Percentiles rank a stretch among this genome's conserved stretches.
These are phyloP conservation scores for Crassisporium funariophilum DNA, from an alignment of 768 basidiomycete genomes.

Conservation along the genomic window DNA sequence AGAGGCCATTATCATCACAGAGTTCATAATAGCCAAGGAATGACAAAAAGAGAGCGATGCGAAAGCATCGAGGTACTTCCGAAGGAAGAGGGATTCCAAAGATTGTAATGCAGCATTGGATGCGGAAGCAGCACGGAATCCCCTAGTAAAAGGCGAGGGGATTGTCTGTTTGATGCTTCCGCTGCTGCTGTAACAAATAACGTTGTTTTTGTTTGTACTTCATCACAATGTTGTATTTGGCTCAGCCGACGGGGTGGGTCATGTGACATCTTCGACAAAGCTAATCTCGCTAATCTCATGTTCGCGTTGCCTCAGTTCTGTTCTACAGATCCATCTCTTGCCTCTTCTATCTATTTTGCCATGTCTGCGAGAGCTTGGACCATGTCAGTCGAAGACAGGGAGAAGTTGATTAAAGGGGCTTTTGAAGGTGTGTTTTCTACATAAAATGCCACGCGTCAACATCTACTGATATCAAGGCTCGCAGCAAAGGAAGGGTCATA, in stretches of 20 bases:
- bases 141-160: slow-evolving; percentile 61
- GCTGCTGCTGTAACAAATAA: slow-evolving; percentile 34
- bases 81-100: slow-evolving; percentile 41
- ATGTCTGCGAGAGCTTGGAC: slow-evolving; percentile 27
- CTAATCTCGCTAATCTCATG: too few species aligned
- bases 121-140: slow-evolving; percentile 51
- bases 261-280: slow-evolving; percentile 23
- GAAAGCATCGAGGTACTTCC: slow-evolving; percentile 21
- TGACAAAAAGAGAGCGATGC: slow-evolving; percentile 15
- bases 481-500: slow-evolving; percentile 75
- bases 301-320: too few species aligned
- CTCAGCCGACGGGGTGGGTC: slow-evolving; percentile 35
- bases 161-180: slow-evolving; percentile 52
- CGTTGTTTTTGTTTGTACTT: not conserved
- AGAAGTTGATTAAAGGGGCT: slow-evolving; percentile 55
- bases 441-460: not conserved
- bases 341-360: not conserved
- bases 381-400: slow-evolving; percentile 45
- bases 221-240: slow-evolving; percentile 38
- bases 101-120: slow-evolving; percentile 45
- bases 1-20: not conserved
- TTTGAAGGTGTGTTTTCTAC: slow-evolving; percentile 49
- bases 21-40: slow-evolving; percentile 1
- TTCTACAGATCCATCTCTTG: not conserved
- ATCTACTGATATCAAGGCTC: not conserved